Conservation (phyloP, 305 asterid species). For the Fraxinus nigra region DNA sequence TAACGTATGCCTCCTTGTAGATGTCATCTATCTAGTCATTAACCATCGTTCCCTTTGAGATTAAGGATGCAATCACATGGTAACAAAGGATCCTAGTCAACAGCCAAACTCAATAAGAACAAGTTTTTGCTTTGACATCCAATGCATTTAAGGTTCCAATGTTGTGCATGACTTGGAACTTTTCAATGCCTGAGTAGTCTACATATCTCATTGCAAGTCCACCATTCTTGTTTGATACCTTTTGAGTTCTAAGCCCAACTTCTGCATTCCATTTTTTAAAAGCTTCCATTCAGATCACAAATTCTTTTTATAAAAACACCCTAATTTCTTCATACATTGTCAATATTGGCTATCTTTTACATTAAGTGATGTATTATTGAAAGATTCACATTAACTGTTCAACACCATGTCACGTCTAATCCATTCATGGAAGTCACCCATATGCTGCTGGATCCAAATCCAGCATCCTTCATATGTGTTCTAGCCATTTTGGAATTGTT, state of each 20-base stretch:
- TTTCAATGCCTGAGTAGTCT: background rate
- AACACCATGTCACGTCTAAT: background rate
- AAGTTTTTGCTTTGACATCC: background rate
- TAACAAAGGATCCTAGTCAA: background rate
- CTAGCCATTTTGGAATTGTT: background rate
- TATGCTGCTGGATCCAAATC: background rate
- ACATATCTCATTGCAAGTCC: background rate
- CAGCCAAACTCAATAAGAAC: background rate
- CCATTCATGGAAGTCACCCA: background rate
- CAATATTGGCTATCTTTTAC: background rate
- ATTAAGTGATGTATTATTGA: background rate
- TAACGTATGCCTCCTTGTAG: background rate
- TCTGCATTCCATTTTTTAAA: background rate
- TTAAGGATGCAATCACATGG: background rate
- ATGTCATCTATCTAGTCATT: background rate
- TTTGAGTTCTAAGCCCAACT: background rate
- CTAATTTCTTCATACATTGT: background rate
- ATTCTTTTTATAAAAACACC: background rate
- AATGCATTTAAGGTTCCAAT: background rate
- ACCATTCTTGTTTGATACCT: background rate
- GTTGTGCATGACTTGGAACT: background rate
- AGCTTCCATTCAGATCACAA: background rate
- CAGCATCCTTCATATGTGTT: background rate
- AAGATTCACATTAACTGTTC: background rate
- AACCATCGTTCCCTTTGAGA: background rate